phyloP scores from a whole-genome alignment of 352 stramenopile genomes.

The Globisporangium cystogenes region DNA sequence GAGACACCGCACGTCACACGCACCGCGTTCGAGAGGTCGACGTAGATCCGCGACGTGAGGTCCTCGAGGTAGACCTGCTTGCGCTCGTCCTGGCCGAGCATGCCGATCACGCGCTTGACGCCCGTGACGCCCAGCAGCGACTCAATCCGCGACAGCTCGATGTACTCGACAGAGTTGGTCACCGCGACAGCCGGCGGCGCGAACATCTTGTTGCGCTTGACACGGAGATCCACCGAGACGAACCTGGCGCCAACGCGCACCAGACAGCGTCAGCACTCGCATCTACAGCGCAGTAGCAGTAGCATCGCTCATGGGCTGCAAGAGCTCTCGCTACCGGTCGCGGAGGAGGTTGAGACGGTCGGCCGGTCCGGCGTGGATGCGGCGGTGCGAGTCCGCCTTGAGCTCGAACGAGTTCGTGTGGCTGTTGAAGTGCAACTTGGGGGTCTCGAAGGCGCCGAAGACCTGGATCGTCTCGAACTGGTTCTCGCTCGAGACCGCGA shows the following conservation, averaged over 20 bases:
- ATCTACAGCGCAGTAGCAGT: not conserved
- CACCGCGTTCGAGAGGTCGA: slow-evolving; percentile 61
- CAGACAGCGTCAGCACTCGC: not conserved
- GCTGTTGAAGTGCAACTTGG: slow-evolving; percentile 49
- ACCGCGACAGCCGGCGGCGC: slow-evolving; percentile 48
- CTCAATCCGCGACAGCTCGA: slow-evolving; percentile 84
- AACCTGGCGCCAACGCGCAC: slow-evolving; percentile 25
- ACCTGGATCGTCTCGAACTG: slow-evolving; percentile 80
- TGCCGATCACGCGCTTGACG: slow-evolving; percentile 74
- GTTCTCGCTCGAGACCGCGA: slow-evolving; percentile 76
- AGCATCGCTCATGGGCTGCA: not conserved
- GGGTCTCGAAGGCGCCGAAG: slow-evolving; percentile 76
- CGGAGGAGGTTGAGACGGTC: slow-evolving; percentile 61
- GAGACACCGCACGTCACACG: not conserved
- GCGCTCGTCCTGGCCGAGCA: slow-evolving; percentile 82
- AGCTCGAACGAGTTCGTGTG: slow-evolving; percentile 75
- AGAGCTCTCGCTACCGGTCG: too few species aligned
- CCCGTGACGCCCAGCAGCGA: slow-evolving; percentile 78
- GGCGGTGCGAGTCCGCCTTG: slow-evolving; percentile 40
- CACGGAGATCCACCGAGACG: slow-evolving; percentile 55
- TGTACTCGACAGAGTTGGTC: slow-evolving; percentile 58
- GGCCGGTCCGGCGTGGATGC: slow-evolving; percentile 52
- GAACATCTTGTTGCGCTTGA: slow-evolving; percentile 84
- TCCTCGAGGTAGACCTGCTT: slow-evolving; percentile 78
- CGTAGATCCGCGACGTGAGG: slow-evolving; percentile 72